Percentiles rank a stretch among this genome's conserved stretches.
These are phyloP conservation scores for Trichoderma orchidacearum DNA, from an alignment of 495 filamentous ascomycete species.

Conservation along the genomic window DNA sequence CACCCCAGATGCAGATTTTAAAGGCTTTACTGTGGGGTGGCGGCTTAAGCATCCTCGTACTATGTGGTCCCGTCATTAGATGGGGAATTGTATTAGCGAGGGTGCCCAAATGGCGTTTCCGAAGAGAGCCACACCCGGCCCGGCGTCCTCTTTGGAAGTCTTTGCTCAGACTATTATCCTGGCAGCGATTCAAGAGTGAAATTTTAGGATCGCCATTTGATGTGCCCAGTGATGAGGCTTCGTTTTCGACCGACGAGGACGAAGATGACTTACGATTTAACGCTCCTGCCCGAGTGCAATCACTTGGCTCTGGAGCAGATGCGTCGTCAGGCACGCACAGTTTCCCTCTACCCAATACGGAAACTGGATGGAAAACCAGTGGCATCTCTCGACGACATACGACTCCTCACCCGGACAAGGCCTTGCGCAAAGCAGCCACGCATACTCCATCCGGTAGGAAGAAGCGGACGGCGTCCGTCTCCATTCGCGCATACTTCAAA, in stretches of 20 bases:
- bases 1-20: slow-evolving; percentile 75
- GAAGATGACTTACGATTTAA: neutral
- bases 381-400: slow-evolving; percentile 34
- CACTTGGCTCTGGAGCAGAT: neutral
- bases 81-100: slow-evolving; percentile 79
- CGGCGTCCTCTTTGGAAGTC: slow-evolving; percentile 11
- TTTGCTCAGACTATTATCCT: slow-evolving; percentile 15
- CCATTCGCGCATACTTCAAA: slow-evolving; percentile 58
- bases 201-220: slow-evolving; percentile 3
- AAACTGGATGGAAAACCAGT: neutral
- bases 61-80: slow-evolving; percentile 60
- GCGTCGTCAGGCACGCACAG: neutral
- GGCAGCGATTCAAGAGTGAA: slow-evolving; percentile 16
- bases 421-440: neutral
- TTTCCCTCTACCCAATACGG: neutral
- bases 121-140: slow-evolving; percentile 24
- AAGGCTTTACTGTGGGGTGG: slow-evolving; percentile 80
- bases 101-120: slow-evolving; percentile 84
- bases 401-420: slow-evolving; percentile 27
- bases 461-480: slow-evolving; percentile 52
- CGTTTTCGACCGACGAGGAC: slow-evolving; percentile 11
- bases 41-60: slow-evolving; percentile 59
- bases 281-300: neutral
- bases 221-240: slow-evolving; percentile 5
- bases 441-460: slow-evolving; percentile 48